Evolutionary conservation across 139 green algal species (phyloP).

Genomic region (Haematococcus lacustris): DNA sequence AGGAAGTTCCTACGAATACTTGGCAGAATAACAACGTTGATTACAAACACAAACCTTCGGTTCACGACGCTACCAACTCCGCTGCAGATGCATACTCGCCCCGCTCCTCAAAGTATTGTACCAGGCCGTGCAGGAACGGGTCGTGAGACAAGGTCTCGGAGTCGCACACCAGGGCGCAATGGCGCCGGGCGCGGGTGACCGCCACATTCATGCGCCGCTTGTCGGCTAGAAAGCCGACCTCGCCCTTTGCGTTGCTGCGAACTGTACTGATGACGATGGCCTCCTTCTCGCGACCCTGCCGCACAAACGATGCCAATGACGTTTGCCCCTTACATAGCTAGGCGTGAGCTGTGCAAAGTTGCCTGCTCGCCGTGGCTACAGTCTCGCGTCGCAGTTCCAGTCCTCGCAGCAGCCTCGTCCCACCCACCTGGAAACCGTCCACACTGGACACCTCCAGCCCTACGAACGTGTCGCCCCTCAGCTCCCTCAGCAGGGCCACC

Average conservation of each 20-base stretch:
- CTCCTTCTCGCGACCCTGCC: slow-evolving; percentile 79
- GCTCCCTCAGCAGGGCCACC: slow-evolving; percentile 68
- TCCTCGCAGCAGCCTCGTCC: too few relatives aligned
- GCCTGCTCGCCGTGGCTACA: too few relatives aligned
- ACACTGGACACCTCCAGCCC: slow-evolving; percentile 77
- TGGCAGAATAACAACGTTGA: too few relatives aligned
- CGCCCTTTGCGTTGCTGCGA: slow-evolving; percentile 46
- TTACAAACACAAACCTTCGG: too few relatives aligned
- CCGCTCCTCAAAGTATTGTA: slow-evolving; percentile 80
- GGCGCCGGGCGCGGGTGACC: slow-evolving; percentile 75
- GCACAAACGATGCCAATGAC: too few relatives aligned
- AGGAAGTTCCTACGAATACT: too few relatives aligned
- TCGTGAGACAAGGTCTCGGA: slow-evolving; percentile 67
- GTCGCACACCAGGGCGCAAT: slow-evolving; percentile 75
- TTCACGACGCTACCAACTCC: too few relatives aligned
- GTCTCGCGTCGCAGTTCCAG: too few relatives aligned
- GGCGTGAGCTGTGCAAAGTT: too few relatives aligned
- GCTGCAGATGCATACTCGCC: slow-evolving; percentile 64
- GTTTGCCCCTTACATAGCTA: too few relatives aligned
- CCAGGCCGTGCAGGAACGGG: slow-evolving; percentile 76
- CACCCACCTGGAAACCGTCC: slow-evolving; percentile 86
- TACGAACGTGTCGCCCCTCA: slow-evolving; percentile 44
- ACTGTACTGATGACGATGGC: slow-evolving; percentile 85
- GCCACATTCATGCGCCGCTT: slow-evolving; percentile 63
- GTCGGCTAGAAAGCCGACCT: slow-evolving; percentile 83